Percentiles rank a stretch among this genome's conserved stretches.
These are phyloP conservation scores for Alloascoidea hylecoeti DNA, from an alignment of 805 yeast species.

Conservation along the genomic window DNA sequence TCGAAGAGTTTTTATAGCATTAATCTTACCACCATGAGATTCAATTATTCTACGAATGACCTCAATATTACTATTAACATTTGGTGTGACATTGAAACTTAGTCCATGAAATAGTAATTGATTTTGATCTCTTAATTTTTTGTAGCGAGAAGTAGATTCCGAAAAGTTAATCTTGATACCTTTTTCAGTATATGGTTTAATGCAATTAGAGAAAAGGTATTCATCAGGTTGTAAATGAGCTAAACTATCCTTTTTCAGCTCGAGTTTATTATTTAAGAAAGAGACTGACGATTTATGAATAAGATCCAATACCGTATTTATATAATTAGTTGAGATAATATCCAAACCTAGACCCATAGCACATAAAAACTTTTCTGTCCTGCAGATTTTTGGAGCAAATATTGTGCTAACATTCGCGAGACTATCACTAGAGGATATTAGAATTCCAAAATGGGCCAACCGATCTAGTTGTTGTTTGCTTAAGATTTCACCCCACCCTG, in stretches of 20 bases:
- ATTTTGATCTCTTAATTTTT: slow-evolving; percentile 3
- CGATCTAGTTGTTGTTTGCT: neutral
- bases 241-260: neutral
- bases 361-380: slow-evolving; percentile 79
- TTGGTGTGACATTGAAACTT: slow-evolving; percentile 39
- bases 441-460: slow-evolving; percentile 44
- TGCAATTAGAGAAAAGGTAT: slow-evolving; percentile 20
- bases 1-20: slow-evolving; percentile 13
- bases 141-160: slow-evolving; percentile 6
- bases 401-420: slow-evolving; percentile 25
- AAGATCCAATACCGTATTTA: slow-evolving; percentile 6
- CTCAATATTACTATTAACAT: slow-evolving; percentile 45
- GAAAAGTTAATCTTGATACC: slow-evolving; percentile 9
- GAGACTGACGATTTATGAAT: too few species aligned
- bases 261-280: too few species aligned
- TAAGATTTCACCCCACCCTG: neutral
- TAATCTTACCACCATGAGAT: slow-evolving; percentile 39
- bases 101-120: slow-evolving; percentile 30
- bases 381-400: slow-evolving; percentile 67
- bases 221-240: slow-evolving; percentile 12
- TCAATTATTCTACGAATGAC: slow-evolving; percentile 40
- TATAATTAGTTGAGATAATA: slow-evolving; percentile 11
- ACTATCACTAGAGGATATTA: slow-evolving; percentile 24
- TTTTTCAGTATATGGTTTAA: slow-evolving; percentile 19
- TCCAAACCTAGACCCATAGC: slow-evolving; percentile 37